phyloP scores from a whole-genome alignment of 2,329 filamentous ascomycete genomes.

The Epichloe sibirici region DNA sequence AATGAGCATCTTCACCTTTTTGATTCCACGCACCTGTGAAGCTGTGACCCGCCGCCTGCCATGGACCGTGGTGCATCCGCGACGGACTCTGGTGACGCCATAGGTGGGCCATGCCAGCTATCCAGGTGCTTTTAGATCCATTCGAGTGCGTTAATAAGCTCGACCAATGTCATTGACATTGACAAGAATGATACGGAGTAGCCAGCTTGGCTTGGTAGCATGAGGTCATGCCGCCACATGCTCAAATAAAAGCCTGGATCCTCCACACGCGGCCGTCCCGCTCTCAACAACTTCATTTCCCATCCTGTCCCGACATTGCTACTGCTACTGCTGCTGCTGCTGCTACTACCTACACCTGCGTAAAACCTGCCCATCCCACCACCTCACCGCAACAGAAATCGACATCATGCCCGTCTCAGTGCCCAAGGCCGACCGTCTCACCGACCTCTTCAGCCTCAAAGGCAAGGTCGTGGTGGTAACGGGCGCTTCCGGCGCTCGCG shows the following conservation, averaged over 20 bases:
- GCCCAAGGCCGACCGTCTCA: conserved; percentile 44
- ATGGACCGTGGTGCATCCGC: not conserved
- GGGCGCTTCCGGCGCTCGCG: conserved; percentile 55
- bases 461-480: conserved; percentile 62
- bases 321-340: not conserved
- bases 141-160: not conserved
- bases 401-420: conserved; percentile 41
- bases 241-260: too few species aligned
- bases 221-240: not conserved
- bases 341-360: not conserved
- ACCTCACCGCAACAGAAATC: not conserved
- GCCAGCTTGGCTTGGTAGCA: not conserved
- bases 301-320: too few species aligned
- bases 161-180: not conserved
- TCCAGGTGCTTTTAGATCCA: conserved; percentile 3
- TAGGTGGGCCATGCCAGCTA: conserved; percentile 3
- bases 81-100: conserved; percentile 2
- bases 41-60: not conserved
- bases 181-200: too few species aligned
- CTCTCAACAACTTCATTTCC: too few species aligned
- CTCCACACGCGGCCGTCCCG: too few species aligned
- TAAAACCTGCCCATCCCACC: not conserved
- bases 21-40: too few species aligned
- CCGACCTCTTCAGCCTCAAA: conserved; percentile 60
- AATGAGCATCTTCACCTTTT: too few species aligned